Evolutionary conservation across 208 protist genomes (phyloP).

Genomic region (Leishmania major): DNA sequence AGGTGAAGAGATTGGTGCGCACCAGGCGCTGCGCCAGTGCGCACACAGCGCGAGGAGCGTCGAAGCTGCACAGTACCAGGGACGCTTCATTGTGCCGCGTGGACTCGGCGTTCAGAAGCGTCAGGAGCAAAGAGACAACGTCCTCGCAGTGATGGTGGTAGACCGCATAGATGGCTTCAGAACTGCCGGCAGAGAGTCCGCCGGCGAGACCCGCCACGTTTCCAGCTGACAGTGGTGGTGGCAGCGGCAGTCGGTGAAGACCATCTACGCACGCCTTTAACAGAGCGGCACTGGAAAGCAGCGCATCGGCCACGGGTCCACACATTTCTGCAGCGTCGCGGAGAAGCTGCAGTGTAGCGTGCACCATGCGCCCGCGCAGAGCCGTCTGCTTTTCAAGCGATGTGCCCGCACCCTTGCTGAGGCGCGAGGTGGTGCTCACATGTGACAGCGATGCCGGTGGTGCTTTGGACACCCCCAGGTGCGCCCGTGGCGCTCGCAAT

Average conservation of each 20-base stretch:
- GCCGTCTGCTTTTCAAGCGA: not conserved
- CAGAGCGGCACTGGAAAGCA: conserved; percentile 22
- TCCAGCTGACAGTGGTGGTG: not conserved
- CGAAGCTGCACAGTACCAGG: conserved; percentile 44
- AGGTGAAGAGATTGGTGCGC: not conserved
- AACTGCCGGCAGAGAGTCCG: not conserved
- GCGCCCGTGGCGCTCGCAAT: not conserved
- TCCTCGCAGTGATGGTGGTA: conserved; percentile 5
- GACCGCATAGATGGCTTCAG: conserved; percentile 5
- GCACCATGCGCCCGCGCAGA: conserved; percentile 10
- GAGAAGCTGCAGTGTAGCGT: conserved; percentile 17
- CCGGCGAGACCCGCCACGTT: not conserved
- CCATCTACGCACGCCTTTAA: conserved; percentile 13
- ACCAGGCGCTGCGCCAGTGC: conserved; percentile 29
- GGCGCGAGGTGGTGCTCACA: not conserved
- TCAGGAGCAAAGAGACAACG: conserved; percentile 14
- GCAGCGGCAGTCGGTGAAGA: conserved; percentile 1
- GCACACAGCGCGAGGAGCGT: conserved; percentile 31
- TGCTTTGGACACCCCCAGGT: not conserved
- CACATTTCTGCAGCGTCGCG: conserved; percentile 19
- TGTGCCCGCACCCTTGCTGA: not conserved
- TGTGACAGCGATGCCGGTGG: not conserved
- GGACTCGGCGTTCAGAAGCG: conserved; percentile 14
- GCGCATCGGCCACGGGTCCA: conserved; percentile 17
- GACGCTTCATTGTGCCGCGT: conserved; percentile 26